Conservation (phyloP, 2,329 filamentous ascomycete genomes). For the Talaromyces funiculosus region DNA sequence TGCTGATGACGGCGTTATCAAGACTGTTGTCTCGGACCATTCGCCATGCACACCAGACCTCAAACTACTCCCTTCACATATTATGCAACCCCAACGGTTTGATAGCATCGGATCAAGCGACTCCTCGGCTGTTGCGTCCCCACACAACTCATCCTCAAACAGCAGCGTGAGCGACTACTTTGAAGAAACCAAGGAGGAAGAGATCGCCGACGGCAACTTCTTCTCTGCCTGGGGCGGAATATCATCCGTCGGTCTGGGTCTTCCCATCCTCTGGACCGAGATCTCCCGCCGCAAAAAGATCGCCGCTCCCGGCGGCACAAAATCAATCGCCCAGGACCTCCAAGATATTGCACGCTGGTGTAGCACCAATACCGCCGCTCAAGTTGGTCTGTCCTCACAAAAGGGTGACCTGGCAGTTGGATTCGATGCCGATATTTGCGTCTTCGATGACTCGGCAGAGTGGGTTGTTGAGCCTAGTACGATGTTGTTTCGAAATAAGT, state of each 20-base stretch:
- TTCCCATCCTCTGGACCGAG: slow-evolving; percentile 84
- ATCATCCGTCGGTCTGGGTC: slow-evolving; percentile 82
- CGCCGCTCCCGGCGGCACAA: slow-evolving; percentile 30
- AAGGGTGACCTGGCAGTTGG: slow-evolving; percentile 80
- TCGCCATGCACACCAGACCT: slow-evolving; percentile 93
- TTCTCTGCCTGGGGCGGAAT: slow-evolving; percentile 96
- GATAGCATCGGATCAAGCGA: slow-evolving; percentile 16
- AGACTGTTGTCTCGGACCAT: slow-evolving; percentile 90
- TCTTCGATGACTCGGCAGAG: slow-evolving; percentile 78
- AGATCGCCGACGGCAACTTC: slow-evolving; percentile 66
- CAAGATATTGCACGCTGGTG: slow-evolving; percentile 81
- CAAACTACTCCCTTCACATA: slow-evolving; percentile 72
- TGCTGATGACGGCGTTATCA: slow-evolving; percentile 70
- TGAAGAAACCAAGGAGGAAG: slow-evolving; percentile 25
- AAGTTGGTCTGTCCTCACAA: slow-evolving; percentile 73
- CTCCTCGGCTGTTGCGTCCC: slow-evolving; percentile 14
- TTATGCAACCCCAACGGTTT: slow-evolving; percentile 39
- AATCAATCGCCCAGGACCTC: slow-evolving; percentile 48
- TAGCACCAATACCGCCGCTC: slow-evolving; percentile 75
- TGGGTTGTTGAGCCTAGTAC: slow-evolving; percentile 70
- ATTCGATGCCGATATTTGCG: slow-evolving; percentile 83
- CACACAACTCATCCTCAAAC: neutral
- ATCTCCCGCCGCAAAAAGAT: slow-evolving; percentile 55
- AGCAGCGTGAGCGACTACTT: slow-evolving; percentile 19
- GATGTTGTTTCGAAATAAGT: slow-evolving; percentile 93